Evolutionary conservation across 192 early-diverging fungal species (phyloP), one percentile per base, ranked within the genome.

Genomic region (Coemansia sp.): DNA sequence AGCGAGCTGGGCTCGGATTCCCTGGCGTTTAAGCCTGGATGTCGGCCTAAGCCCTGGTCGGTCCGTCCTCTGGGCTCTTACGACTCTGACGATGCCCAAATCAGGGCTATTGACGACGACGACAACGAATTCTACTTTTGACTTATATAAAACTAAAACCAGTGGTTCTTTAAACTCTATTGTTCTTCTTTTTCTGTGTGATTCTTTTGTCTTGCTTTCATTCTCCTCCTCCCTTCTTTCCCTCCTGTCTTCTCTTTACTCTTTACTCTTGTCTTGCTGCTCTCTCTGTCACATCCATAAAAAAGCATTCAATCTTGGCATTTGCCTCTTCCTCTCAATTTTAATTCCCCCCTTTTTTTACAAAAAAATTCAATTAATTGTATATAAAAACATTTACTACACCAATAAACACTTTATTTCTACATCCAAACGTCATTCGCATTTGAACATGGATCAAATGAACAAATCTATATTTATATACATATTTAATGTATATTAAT

Each of bases 31-130:
- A 64, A 46, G 10, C 53, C 60, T 18, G 66, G 47, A 13, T 58
- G 60, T 25, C 69, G 69, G 16, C 76, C 76, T 6, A 60, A 73
- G 55, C 76, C 76, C 4, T 79, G 76, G 76, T 27, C 71, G 16
- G 68, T 79, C 19, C 76, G 71, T 36, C 65, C 71, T 10, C 54
- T 53, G 55, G 60, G 54, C 39, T 24, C 58, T n/a, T 71, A 70
- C 60, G 62, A 73, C 36, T 69, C 71, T 18, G 58, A 66, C n/a
- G 53, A 61, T 36, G 76, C 71, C 1, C 76, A 79, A 58, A 64
- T 79, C 48, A 64, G 61, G 7, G 76, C 65, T 46, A 73, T 79
- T 47, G 76, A 79, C 54, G 76, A 73, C 29, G 76, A 73, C 51
- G 76, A 79, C 67, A 68, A 79, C 59, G 76, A 72, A 53, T 79